Evolutionary conservation across 768 basidiomycete genomes (phyloP), one percentile per base, ranked within the genome.

Genomic region (Calocera viscosa): DNA sequence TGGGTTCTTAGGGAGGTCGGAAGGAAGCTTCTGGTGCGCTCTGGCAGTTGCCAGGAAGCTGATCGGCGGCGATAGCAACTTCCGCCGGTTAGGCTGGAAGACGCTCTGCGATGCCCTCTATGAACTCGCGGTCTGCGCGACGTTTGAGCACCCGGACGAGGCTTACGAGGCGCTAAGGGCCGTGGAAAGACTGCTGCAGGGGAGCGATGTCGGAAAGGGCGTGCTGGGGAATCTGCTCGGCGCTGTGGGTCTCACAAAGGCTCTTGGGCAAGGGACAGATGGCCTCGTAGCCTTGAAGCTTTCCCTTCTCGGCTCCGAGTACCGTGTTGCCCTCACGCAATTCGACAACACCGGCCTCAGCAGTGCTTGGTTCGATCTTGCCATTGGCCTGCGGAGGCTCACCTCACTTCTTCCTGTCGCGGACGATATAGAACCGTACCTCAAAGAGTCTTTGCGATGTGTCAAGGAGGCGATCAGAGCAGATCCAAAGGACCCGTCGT

Each of bases 31-130:
- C 69, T 71, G 86, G 35, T 76, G 78, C n/a, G 79, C 84, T n/a
- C 79, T 91, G 49, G 72, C 73, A 3, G 78, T 82, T 16, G 80
- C 85, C 19, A 72, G 87, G 64, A 73, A 74, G 41, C 74, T 80
- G n/a, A 75, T 89, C 64, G 76, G 81, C 47, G 77, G 78, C 19
- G 81, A 81, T 47, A 74, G 84, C 10, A 87, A 88, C 0, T 88
- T 89, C 74, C 83, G 89, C 19, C 78, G 82, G 2, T 79, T 90
- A 1, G 83, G 83, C 2, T 98, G 94, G 95, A 98, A 98, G 69
- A 77, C 81, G 7, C 79, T 86, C 12, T 90, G 84, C 0, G 94
- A 99, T 74, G 85, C 88, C 1, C 75, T 90, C 2, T 84, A 85
- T 71, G 81, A 83, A 63, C 77, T 97, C 14, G 87, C 88, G 2